Evolutionary conservation across 129 eudicot genomes (phyloP).

Genomic region (Deinandra increscens): DNA sequence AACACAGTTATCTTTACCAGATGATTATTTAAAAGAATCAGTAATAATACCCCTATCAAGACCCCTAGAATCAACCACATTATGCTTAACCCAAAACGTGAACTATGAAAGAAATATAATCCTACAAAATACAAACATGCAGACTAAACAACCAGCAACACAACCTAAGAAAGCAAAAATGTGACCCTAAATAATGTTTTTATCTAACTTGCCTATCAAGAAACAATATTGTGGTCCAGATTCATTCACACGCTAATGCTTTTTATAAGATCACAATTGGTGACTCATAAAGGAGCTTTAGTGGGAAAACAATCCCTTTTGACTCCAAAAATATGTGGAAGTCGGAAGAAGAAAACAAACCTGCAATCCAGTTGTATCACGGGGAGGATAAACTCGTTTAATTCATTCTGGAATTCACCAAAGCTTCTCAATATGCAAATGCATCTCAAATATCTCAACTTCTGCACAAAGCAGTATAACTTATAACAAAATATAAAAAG

Average conservation of each 20-base stretch:
- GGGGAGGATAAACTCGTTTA: constrained; percentile 63
- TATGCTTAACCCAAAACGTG: too few relatives aligned
- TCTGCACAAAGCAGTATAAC: too few relatives aligned
- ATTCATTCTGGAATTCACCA: constrained; percentile 74
- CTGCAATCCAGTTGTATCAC: constrained; percentile 93
- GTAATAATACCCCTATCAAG: too few relatives aligned
- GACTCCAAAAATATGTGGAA: constrained; percentile 1
- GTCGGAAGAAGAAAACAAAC: constrained; percentile 30
- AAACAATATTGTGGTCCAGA: background rate
- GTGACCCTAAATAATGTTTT: constrained; percentile 1
- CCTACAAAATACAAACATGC: too few relatives aligned
- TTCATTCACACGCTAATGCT: background rate
- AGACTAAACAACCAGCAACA: too few relatives aligned
- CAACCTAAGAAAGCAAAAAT: too few relatives aligned
- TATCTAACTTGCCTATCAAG: background rate
- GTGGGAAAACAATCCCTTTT: constrained; percentile 12
- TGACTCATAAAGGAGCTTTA: background rate
- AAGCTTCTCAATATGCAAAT: constrained; percentile 73
- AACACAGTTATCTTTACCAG: too few relatives aligned
- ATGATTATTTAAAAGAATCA: too few relatives aligned
- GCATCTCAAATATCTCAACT: too few relatives aligned
- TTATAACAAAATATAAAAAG: too few relatives aligned
- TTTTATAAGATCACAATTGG: constrained; percentile 6
- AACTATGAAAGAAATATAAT: too few relatives aligned
- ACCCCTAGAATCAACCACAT: too few relatives aligned